Conservation (phyloP, 164 flowering plant genomes). For the Dillenia suffruticosa region DNA sequence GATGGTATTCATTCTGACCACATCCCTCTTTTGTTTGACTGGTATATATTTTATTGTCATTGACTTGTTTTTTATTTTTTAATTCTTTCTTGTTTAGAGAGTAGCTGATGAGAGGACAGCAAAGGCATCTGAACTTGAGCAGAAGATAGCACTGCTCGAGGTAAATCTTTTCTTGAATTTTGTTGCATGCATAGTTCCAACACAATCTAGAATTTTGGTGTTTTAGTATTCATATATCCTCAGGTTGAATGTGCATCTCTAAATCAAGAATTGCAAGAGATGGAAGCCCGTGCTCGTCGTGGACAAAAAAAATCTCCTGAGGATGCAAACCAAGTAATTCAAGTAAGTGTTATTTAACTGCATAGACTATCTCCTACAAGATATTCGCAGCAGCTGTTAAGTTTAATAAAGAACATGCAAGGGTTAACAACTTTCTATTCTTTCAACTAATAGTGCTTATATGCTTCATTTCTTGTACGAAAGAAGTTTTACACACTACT, state of each 20-base stretch:
- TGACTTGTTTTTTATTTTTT: too few species aligned
- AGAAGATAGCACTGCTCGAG: conserved; percentile 90
- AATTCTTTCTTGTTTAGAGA: conserved; percentile 43
- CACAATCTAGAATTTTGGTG: neutral
- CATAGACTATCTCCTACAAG: neutral
- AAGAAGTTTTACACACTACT: too few species aligned
- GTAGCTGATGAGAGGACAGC: conserved; percentile 87
- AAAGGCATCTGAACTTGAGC: conserved; percentile 84
- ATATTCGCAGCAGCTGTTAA: too few species aligned
- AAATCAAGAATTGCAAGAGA: conserved; percentile 93
- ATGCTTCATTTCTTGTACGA: too few species aligned
- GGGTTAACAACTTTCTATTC: too few species aligned
- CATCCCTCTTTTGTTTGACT: too few species aligned
- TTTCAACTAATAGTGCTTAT: too few species aligned
- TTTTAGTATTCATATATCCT: conserved; percentile 9
- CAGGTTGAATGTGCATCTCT: conserved; percentile 91
- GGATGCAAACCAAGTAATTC: conserved; percentile 87
- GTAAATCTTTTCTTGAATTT: conserved; percentile 25
- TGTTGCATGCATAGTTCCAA: neutral
- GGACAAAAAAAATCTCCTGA: conserved; percentile 86
- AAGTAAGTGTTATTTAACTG: conserved; percentile 40
- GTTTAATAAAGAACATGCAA: too few species aligned
- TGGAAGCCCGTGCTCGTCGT: conserved; percentile 84
- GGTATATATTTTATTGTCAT: too few species aligned
- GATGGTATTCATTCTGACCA: too few species aligned